phyloP scores from a whole-genome alignment of 179 eudicot genomes.

The Beta corolliflora region DNA sequence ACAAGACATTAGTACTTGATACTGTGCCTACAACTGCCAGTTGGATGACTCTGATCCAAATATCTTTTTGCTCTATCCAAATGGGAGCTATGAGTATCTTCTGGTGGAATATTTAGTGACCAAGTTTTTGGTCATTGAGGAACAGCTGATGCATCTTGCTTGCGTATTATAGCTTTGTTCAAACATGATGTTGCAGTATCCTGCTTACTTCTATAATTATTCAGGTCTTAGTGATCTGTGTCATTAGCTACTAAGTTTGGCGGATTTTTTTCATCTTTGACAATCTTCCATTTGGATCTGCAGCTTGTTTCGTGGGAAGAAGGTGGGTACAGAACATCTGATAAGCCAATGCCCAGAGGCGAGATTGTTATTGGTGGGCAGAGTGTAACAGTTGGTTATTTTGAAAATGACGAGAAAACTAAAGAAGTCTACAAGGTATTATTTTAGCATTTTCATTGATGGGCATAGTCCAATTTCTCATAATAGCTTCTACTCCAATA shows the following conservation, averaged over 20 bases:
- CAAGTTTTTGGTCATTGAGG: background rate
- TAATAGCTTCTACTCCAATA: background rate
- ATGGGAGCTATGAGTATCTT: background rate
- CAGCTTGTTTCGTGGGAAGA: conserved; percentile 98
- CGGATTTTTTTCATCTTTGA: background rate
- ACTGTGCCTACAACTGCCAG: background rate
- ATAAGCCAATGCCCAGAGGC: conserved; percentile 97
- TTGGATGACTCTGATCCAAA: too few species aligned
- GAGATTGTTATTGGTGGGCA: conserved; percentile 88
- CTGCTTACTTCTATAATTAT: background rate
- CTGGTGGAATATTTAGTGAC: background rate
- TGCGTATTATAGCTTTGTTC: background rate
- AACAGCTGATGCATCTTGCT: background rate
- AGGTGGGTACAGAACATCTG: conserved; percentile 76
- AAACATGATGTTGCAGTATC: background rate
- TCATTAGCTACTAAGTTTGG: background rate
- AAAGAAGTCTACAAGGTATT: conserved; percentile 80
- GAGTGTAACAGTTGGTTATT: conserved; percentile 86
- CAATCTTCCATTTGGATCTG: conserved; percentile 25
- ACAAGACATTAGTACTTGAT: background rate
- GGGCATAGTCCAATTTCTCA: background rate
- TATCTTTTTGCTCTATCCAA: too few species aligned
- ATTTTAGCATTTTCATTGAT: background rate
- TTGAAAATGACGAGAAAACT: conserved; percentile 76
- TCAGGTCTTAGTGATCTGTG: background rate